Evolutionary conservation across 1,284 basidiomycete genomes (phyloP), one percentile per base, ranked within the genome.

Genomic region (Apiotrichum mycotoxinovorans): DNA sequence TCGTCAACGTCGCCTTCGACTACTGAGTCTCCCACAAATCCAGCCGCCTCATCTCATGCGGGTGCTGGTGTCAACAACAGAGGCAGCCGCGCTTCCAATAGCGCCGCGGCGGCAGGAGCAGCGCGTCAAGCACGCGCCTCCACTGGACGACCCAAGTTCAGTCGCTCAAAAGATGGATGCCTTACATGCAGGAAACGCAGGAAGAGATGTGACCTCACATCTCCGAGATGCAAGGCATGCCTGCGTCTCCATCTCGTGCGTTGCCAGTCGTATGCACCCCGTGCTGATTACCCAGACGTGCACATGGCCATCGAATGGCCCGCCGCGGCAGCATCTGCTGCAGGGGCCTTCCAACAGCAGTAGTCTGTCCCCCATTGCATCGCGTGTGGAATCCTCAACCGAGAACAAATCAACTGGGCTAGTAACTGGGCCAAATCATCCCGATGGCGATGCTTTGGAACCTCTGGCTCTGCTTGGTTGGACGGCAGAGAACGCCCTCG

Each of bases 131-230:
- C 22, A 8, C 41, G 41, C 41, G 5, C 41, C 11, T 4, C 20
- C 41, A 42, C 10, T 20, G 34, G 41, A n/a, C 51, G 68, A 9
- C 45, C 17, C 10, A 68, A 70, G 41, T 64, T 66, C 23, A 64
- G 62, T 8, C 45, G 66, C 23, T 59, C 59, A 20, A 57, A 58
- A 49, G 37, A 44, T 8, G 66, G 65, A 12, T 67, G 66, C 52
- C 47, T 66, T 51, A 66, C 67, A 22, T 69, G 67, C 42, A 45
- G 65, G 27, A 63, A 61, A 43, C 53, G 69, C 30, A 49, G 66
- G 23, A 70, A 70, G 50, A 41, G 63, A n/a, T 70, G 69, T 47
- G 67, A 70, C 48, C 60, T 64, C 62, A 50, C 20, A 15, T 64
- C 58, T 33, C 65, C 67, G 1, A 33, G 25, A 1, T 70, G 69